Conservation (phyloP, 495 filamentous ascomycete genomes). For the Sporormia fimetaria region DNA sequence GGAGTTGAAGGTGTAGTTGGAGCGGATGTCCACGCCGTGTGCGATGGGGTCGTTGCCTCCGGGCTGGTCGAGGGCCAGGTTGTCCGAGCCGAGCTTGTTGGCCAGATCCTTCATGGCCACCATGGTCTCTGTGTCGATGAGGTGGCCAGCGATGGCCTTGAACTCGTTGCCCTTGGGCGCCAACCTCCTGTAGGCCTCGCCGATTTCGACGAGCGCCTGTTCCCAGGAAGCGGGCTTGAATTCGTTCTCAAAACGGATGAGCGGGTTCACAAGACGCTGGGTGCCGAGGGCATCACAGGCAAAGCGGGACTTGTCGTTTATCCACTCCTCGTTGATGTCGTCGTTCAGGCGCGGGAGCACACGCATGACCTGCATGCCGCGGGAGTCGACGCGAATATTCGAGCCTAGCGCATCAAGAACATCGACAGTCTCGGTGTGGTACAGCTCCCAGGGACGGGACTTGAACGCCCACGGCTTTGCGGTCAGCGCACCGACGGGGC, state of each 20-base stretch:
- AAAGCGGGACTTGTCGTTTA: slow-evolving; percentile 95
- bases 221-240: slow-evolving; percentile 91
- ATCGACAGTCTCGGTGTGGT: slow-evolving; percentile 86
- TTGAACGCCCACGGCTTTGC: slow-evolving; percentile 98
- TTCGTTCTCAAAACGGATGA: slow-evolving; percentile 76
- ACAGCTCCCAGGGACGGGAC: slow-evolving; percentile 90
- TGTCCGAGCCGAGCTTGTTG: slow-evolving; percentile 92
- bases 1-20: slow-evolving; percentile 94
- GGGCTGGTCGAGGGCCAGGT: slow-evolving; percentile 84
- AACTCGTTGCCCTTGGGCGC: slow-evolving; percentile 82
- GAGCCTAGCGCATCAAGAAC: slow-evolving; percentile 88
- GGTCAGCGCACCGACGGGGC: slow-evolving; percentile 89
- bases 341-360: slow-evolving; percentile 87
- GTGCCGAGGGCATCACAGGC: slow-evolving; percentile 96
- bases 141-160: slow-evolving; percentile 84
- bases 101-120: slow-evolving; percentile 94
- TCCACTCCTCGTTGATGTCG: slow-evolving; percentile 98
- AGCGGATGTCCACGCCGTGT: slow-evolving; percentile 86
- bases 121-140: slow-evolving; percentile 81
- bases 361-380: slow-evolving; percentile 95
- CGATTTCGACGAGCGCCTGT: slow-evolving; percentile 78
- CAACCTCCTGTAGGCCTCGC: slow-evolving; percentile 59
- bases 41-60: slow-evolving; percentile 71
- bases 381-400: slow-evolving; percentile 81
- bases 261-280: slow-evolving; percentile 80